Base-by-base conservation (phyloP, 2,329 filamentous ascomycete species). In the Neocucurbitaria cava region DNA sequence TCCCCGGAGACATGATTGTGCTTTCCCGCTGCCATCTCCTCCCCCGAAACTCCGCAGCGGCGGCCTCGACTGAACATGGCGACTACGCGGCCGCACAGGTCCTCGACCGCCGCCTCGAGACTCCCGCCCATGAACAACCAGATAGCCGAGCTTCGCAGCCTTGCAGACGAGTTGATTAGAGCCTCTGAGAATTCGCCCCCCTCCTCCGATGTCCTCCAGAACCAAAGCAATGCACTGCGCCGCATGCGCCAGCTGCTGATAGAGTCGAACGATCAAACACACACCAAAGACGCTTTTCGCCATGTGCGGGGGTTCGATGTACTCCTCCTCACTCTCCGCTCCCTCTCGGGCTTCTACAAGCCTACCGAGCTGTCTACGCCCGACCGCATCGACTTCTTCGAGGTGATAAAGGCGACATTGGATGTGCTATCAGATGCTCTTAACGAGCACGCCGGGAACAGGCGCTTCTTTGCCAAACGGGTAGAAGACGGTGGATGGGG, bases 401-500 rank as follows among this genome's bases (percentile, higher is more conserved):
- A 85, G 55, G 79, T 94, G 17, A 79, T 96, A 17, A 86, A 92
- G 67, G 83, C 83, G 8, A 83, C 89, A n/a, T 79, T 95, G 35
- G 86, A 86, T 28, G 85, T 95, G 13, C 78, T 98, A 24, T 88
- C 90, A 1, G 88, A 89, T 43, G 87, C 87, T 13, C 83, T 99
- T 61, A 85, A 87, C 49, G 87, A 87, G 41, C 92, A 98, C 74
- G 83, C 89, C 42, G 94, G 93, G 18, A 99, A 98, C 76, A 85
- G 89, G 68, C 86, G 90, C 64, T 97, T 94, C 78, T 98, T 98
- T 73, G 85, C 87, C 54, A 88, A 87, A 62, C 83, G 87, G 62
- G 86, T 96, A 26, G 85, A 90, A 54, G 87, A 86, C 20, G 90
- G 88, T 52, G 92, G 94, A 3, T 96, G 92, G 88, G 83, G 87